phyloP scores from a whole-genome alignment of 306 rosid genomes.

The Abrus precatorius region DNA sequence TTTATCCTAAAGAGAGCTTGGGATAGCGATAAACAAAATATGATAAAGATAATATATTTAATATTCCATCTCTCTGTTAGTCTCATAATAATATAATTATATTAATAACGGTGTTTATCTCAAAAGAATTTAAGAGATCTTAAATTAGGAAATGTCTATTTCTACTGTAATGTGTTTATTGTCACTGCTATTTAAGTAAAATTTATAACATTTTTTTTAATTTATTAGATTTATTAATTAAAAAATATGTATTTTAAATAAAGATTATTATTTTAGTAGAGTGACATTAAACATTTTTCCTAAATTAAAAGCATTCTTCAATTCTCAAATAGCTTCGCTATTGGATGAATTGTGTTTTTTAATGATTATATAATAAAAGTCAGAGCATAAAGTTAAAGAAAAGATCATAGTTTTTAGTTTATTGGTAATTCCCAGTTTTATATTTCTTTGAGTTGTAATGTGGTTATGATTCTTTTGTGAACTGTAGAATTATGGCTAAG shows the following conservation, averaged over 20 bases:
- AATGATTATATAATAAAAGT: conserved; percentile 10
- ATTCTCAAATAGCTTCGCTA: conserved; percentile 12
- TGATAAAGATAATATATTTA: too few relatives aligned
- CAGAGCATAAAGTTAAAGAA: background rate
- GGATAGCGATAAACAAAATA: too few relatives aligned
- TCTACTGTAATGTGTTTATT: background rate
- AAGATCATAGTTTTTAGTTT: background rate
- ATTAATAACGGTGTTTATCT: background rate
- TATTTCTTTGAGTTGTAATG: conserved; percentile 12
- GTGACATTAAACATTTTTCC: background rate
- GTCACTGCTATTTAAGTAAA: background rate
- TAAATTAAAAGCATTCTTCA: background rate
- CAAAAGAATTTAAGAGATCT: background rate
- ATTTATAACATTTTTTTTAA: background rate
- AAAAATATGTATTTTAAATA: background rate
- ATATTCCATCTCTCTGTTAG: too few relatives aligned
- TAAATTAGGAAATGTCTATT: background rate
- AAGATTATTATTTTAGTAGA: background rate
- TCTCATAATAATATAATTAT: too few relatives aligned
- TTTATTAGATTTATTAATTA: background rate
- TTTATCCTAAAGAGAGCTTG: too few relatives aligned
- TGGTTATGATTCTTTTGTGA: background rate
- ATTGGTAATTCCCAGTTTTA: background rate
- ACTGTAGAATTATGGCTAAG: conserved; percentile 90
- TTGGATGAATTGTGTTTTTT: conserved; percentile 15